These are phyloP conservation scores for Polytrichum commune DNA, from an alignment of 225 moss, liverwort and hornwort genomes.

Conservation along the genomic window DNA sequence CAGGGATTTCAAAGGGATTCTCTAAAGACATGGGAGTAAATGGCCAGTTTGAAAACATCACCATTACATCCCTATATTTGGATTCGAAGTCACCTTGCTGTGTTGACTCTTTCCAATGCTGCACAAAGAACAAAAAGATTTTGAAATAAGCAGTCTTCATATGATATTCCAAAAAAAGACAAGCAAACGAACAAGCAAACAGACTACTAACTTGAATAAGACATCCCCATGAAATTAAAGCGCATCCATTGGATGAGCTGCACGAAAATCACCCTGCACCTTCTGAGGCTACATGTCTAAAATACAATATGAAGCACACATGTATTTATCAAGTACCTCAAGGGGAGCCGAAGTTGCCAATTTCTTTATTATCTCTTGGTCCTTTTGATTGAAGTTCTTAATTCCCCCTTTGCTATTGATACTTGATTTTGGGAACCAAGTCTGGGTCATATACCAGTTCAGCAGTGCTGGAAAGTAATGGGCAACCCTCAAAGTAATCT, in stretches of 20 bases:
- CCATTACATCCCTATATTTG: constrained; percentile 63
- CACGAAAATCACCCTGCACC: not conserved
- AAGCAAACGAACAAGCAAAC: constrained; percentile 2
- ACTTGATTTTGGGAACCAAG: constrained; percentile 51
- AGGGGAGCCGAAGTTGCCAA: constrained; percentile 1
- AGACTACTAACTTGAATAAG: not conserved
- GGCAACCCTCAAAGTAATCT: constrained; percentile 57
- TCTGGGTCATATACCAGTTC: constrained; percentile 87
- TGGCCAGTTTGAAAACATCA: constrained; percentile 78
- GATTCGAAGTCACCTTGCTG: constrained; percentile 81
- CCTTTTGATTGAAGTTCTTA: constrained; percentile 34
- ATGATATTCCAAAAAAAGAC: not conserved
- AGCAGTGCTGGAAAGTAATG: constrained; percentile 73
- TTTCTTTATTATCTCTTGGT: constrained; percentile 45
- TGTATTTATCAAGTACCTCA: constrained; percentile 20
- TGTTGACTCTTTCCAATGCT: constrained; percentile 62
- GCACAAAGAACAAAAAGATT: constrained; percentile 12
- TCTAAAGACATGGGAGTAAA: constrained; percentile 74
- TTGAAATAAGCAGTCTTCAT: too few species aligned
- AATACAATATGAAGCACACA: not conserved
- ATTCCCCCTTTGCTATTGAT: constrained; percentile 34
- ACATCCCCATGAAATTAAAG: not conserved
- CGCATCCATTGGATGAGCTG: not conserved
- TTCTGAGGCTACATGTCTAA: constrained; percentile 10
- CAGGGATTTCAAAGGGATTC: constrained; percentile 68